phyloP scores from a whole-genome alignment of 495 filamentous ascomycete genomes.

The Trichoderma reesei region DNA sequence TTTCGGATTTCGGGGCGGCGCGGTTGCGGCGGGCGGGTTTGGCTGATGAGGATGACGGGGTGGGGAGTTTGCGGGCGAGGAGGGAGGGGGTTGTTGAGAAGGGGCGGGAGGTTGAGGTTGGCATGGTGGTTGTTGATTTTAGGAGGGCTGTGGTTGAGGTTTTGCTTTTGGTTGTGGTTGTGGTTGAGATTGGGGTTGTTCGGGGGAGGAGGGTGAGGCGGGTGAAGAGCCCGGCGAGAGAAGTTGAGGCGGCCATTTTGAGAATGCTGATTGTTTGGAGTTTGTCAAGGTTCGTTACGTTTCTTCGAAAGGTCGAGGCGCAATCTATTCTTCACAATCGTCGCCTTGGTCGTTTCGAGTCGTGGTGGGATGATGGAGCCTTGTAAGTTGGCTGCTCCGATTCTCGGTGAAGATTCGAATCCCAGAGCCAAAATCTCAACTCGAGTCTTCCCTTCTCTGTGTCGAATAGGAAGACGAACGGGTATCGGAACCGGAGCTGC shows the following conservation, averaged over 20 bases:
- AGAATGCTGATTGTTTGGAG: background rate
- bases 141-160: background rate
- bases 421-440: background rate
- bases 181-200: background rate
- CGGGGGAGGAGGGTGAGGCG: slow-evolving; percentile 1
- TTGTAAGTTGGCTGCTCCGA: background rate
- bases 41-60: background rate
- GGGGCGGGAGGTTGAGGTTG: background rate
- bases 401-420: background rate
- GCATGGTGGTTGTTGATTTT: background rate
- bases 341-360: background rate
- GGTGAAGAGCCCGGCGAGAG: slow-evolving; percentile 1
- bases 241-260: background rate
- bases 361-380: background rate
- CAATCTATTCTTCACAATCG: background rate
- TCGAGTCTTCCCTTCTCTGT: background rate
- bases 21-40: background rate
- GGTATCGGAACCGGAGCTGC: background rate
- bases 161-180: background rate
- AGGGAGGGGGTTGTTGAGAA: background rate
- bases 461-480: background rate
- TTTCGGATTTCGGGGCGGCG: background rate
- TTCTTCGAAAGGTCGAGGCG: background rate
- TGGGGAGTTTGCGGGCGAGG: background rate
- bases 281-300: background rate